Percentiles rank a stretch among this genome's conserved stretches.
phyloP scores from a whole-genome alignment of 164 flowering plant genomes.

The Annona squamosa region DNA sequence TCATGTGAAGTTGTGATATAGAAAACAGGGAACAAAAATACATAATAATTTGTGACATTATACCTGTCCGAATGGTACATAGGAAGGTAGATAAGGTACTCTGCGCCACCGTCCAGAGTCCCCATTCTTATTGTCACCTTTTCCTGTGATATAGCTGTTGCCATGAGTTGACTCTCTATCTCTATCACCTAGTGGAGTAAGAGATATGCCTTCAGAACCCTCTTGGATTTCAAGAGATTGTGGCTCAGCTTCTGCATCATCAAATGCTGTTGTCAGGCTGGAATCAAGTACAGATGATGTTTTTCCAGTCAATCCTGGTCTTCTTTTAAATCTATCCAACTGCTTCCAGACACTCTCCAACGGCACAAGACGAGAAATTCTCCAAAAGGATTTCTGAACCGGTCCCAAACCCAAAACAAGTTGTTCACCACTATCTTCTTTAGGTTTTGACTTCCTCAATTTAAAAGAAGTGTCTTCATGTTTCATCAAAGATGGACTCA shows the following conservation, averaged over 20 bases:
- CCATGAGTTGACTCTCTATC: conserved; percentile 31
- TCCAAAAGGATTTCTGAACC: conserved; percentile 84
- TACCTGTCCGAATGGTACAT: conserved; percentile 98
- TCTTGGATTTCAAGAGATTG: conserved; percentile 92
- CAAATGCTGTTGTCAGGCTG: conserved; percentile 28
- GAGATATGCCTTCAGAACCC: conserved; percentile 82
- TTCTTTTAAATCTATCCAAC: conserved; percentile 41
- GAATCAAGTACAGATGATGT: conserved; percentile 28
- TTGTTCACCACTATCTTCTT: conserved; percentile 58
- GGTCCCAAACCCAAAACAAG: conserved; percentile 93
- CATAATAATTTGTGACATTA: background rate
- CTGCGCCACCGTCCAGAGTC: conserved; percentile 51
- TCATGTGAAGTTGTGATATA: background rate
- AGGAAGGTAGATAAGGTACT: conserved; percentile 81
- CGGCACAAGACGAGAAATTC: conserved; percentile 90
- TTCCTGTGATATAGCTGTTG: conserved; percentile 27
- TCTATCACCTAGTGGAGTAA: conserved; percentile 51
- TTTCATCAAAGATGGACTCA: conserved; percentile 18
- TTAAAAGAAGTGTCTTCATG: conserved; percentile 25
- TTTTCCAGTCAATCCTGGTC: conserved; percentile 30
- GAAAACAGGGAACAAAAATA: background rate
- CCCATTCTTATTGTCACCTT: conserved; percentile 21
- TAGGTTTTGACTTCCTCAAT: conserved; percentile 27
- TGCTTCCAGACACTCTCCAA: conserved; percentile 58
- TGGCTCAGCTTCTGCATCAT: conserved; percentile 48